Evolutionary conservation across 2,329 filamentous ascomycete species (phyloP), one percentile per base, ranked within the genome.

Genomic region (Sporothrix protearum): DNA sequence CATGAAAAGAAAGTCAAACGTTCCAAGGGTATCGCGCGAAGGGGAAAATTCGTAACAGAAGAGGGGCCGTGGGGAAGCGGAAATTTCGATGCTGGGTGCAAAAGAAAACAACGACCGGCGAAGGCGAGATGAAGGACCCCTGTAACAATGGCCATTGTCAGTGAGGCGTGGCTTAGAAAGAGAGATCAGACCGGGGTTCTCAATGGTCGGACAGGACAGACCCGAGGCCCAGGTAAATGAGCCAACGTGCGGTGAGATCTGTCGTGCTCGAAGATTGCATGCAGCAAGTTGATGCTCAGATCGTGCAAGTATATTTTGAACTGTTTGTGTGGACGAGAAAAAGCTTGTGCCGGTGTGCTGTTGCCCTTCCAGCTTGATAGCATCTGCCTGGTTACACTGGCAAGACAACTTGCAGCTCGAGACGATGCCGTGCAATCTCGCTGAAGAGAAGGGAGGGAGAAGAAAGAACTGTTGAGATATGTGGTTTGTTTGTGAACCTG

Each of bases 141-240:
- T 64, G 61, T 64, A 45, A 64, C n/a, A 45, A 45, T 47, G 22
- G 5, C 12, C 22, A 64, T 9, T 64, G 42, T 64, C 39, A 45
- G 61, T 64, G 33, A 61, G 30, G 9, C 57, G 33, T 22, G 19
- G 57, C 33, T 61, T 61, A 33, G 53, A 57, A 33, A 64, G 39
- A 59, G 28, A 28, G 22, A 22, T n/a, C 36, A 19, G 7, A 22
- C 57, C n/a, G 57, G 36, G 57, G 33, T 42, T n/a, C n/a, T 42
- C 19, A 14, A 25, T 25, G 57, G 57, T 42, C 19, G 57, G 53
- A 57, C 53, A 57, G 53, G 49, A 22, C 49, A 53, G 28, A 39
- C 57, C 57, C 57, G 25, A 42, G n/a, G 57, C 57, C 33, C 57
- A 42, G 57, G 57, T 42, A 63, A 63, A 61, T 25, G 33, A 63